Evolutionary conservation across 768 basidiomycete genomes (phyloP).

Genomic region (Serendipita indica): DNA sequence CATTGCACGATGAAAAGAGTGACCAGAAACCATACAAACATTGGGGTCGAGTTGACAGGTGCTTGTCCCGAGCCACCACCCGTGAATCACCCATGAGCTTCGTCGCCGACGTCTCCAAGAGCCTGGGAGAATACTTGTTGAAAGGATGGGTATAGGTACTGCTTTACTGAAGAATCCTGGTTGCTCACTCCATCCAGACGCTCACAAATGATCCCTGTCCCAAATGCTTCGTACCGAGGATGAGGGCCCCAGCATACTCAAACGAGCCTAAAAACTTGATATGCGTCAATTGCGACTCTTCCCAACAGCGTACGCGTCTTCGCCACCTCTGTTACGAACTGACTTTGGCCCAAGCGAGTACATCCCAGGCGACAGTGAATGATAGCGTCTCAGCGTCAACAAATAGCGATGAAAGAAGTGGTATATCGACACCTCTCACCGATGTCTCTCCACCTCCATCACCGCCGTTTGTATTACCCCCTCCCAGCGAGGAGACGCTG

Average conservation of each 20-base stretch:
- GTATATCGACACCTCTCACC: slow-evolving; percentile 64
- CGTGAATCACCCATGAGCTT: slow-evolving; percentile 29
- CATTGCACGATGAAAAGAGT: slow-evolving; percentile 20
- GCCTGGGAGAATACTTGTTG: slow-evolving; percentile 54
- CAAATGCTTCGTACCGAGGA: slow-evolving; percentile 43
- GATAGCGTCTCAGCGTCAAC: slow-evolving; percentile 15
- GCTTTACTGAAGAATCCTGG: background rate
- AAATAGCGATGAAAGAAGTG: slow-evolving; percentile 29
- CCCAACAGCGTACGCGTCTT: background rate
- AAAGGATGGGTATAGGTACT: slow-evolving; percentile 50
- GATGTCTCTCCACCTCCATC: slow-evolving; percentile 51
- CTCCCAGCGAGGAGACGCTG: slow-evolving; percentile 44
- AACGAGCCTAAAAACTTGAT: slow-evolving; percentile 29
- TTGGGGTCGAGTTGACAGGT: slow-evolving; percentile 19
- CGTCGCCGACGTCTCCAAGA: slow-evolving; percentile 41
- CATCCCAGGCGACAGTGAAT: background rate
- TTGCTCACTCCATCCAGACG: slow-evolving; percentile 27
- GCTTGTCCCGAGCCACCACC: background rate
- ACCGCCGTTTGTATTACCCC: slow-evolving; percentile 38
- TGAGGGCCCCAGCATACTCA: slow-evolving; percentile 42
- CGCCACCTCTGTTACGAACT: background rate
- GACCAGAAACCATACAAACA: slow-evolving; percentile 20
- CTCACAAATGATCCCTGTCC: slow-evolving; percentile 53
- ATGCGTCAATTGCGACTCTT: slow-evolving; percentile 46
- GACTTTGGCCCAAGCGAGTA: background rate